Base-by-base conservation (phyloP, 225 moss, liverwort and hornwort species). In the Bryoerythrophyllum caledonicum region DNA sequence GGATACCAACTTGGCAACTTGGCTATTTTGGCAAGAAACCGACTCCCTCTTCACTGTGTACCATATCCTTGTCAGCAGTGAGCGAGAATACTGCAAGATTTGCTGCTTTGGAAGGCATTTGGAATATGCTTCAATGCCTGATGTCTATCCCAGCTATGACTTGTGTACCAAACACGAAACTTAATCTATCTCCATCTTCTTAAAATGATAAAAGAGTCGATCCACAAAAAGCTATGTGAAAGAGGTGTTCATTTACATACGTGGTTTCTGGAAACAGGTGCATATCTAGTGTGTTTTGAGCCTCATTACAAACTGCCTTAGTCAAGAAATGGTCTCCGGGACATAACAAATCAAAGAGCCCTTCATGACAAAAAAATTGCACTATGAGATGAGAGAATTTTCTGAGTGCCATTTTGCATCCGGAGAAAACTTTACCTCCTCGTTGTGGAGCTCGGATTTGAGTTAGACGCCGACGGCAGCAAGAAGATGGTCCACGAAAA, bases 201-300 rank as follows among this genome's bases (percentile, higher is more conserved):
- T 24, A 0, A 60, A 70, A 60, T 10, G 65, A 66, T 34, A 65
- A 1, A 21, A 66, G 71, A 75, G 71, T 66, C 19, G 52, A 79
- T 65, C 12, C 46, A 78, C 65, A 71, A 30, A 34, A 34, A 55
- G 54, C 46, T 61, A 75, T 34, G 48, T 20, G 11, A 65, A 2
- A 46, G 19, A 19, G 17, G 6, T 19, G 48, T 49, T 44, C 44
- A 14, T 40, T 40, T n/a, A n/a, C n/a, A n/a, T n/a, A n/a, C n/a
- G n/a, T n/a, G n/a, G 13, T 44, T 44, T 15, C 44, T 15, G 44
- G 44, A 1, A 44, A 19, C 46, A 16, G 46, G 16, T 15, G 46
- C 46, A 46, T 46, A 4, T 49, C 48, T 49, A 49, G 17, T 19
- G 48, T 49, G 6, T 6, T 17, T 19, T 5, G 17, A 49, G 17